Percentiles rank a stretch among this genome's conserved stretches.
These are phyloP conservation scores for Suillus brevipes DNA, from an alignment of 768 basidiomycete genomes.

Conservation along the genomic window DNA sequence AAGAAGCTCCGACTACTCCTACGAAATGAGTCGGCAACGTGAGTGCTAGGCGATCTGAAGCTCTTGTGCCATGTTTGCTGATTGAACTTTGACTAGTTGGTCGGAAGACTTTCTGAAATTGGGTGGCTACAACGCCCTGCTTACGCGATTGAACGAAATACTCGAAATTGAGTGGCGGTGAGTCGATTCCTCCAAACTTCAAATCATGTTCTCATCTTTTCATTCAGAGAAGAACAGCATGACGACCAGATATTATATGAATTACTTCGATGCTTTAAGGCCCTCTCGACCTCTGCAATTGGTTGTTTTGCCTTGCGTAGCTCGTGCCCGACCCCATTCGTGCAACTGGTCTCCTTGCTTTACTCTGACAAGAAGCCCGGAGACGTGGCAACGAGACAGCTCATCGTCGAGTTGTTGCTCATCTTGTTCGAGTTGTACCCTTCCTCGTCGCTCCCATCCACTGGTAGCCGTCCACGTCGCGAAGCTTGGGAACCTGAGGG, in stretches of 20 bases:
- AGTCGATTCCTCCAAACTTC: slow-evolving; percentile 24
- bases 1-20: slow-evolving; percentile 87
- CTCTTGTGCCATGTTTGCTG: neutral
- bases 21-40: slow-evolving; percentile 91
- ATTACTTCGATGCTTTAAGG: slow-evolving; percentile 91
- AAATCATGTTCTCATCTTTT: slow-evolving; percentile 12
- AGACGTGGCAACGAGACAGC: slow-evolving; percentile 84
- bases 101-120: slow-evolving; percentile 79
- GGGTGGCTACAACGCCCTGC: slow-evolving; percentile 83
- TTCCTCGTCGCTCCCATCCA: slow-evolving; percentile 59
- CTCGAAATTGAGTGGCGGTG: slow-evolving; percentile 97
- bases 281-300: slow-evolving; percentile 82
- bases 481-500: slow-evolving; percentile 61
- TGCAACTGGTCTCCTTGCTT: slow-evolving; percentile 77
- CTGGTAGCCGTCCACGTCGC: slow-evolving; percentile 38
- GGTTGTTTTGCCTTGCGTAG: slow-evolving; percentile 91
- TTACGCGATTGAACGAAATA: slow-evolving; percentile 86
- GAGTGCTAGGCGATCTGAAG: slow-evolving; percentile 18
- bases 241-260: slow-evolving; percentile 95
- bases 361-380: slow-evolving; percentile 99
- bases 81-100: slow-evolving; percentile 57
- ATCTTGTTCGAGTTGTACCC: slow-evolving; percentile 90
- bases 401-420: slow-evolving; percentile 87
- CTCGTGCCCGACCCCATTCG: slow-evolving; percentile 85
- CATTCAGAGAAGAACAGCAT: slow-evolving; percentile 90